Percentiles rank a stretch among this genome's conserved stretches.
phyloP scores from a whole-genome alignment of 2,329 filamentous ascomycete genomes.

The Fusarium sp. region DNA sequence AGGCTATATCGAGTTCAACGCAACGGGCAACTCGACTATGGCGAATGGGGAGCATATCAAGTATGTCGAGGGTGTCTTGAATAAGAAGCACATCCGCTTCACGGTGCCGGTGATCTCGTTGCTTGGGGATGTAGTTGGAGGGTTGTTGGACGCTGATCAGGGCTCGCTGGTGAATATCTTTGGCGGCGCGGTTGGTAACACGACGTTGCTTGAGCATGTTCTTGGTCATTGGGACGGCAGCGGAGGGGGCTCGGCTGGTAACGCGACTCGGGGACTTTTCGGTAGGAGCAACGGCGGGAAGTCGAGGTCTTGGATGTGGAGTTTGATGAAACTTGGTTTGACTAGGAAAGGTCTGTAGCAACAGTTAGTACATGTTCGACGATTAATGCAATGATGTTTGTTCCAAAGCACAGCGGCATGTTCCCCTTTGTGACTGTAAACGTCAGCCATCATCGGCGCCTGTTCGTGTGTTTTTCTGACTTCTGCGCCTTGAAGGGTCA shows the following conservation, averaged over 20 bases:
- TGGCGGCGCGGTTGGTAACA: constrained; percentile 54
- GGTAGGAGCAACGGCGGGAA: background rate
- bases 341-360: constrained; percentile 11
- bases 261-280: background rate
- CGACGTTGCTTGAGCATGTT: constrained; percentile 53
- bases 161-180: constrained; percentile 50
- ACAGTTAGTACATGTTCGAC: background rate
- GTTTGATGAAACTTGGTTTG: constrained; percentile 17
- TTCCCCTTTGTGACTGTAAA: background rate
- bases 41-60: constrained; percentile 57
- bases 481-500: background rate
- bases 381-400: background rate
- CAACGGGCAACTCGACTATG: constrained; percentile 55
- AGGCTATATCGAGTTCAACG: constrained; percentile 56
- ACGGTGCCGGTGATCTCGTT: constrained; percentile 54
- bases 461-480: fast-evolving
- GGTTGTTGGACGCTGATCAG: constrained; percentile 48
- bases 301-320: constrained; percentile 24
- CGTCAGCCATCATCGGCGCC: background rate
- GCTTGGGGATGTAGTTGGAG: constrained; percentile 52
- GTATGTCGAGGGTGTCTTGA: constrained; percentile 59
- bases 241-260: background rate
- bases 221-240: constrained; percentile 50
- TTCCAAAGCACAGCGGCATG: fast-evolving
- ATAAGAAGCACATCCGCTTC: constrained; percentile 52